Conservation (phyloP, 2,329 filamentous ascomycete genomes). For the Fusarium udum region DNA sequence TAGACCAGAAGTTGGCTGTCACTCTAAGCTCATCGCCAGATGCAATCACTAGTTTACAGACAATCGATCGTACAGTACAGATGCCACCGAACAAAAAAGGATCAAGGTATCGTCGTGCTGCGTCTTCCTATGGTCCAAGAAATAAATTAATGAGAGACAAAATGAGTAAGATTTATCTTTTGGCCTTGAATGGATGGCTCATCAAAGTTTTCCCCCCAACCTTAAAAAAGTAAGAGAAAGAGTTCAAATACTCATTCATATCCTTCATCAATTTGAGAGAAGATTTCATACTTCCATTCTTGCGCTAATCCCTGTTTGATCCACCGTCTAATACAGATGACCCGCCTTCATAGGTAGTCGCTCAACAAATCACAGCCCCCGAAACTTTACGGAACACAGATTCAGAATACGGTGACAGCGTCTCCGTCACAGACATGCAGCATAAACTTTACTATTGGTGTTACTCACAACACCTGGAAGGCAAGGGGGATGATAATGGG, state of each 20-base stretch:
- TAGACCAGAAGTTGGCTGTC: not conserved
- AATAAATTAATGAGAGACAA: not conserved
- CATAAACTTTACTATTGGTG: not conserved
- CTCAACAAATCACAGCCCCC: not conserved
- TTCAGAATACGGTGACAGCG: not conserved
- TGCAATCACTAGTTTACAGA: slow-evolving; percentile 5
- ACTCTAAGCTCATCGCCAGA: not conserved
- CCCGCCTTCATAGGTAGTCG: not conserved
- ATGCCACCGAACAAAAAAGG: not conserved
- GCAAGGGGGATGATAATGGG: not conserved
- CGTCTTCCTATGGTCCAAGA: not conserved
- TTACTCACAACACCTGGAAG: not conserved
- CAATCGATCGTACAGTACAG: not conserved
- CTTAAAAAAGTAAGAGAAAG: not conserved
- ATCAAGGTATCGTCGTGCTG: not conserved
- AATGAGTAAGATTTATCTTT: not conserved
- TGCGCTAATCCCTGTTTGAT: slow-evolving; percentile 13
- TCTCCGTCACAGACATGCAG: not conserved
- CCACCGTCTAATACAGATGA: slow-evolving; percentile 8
- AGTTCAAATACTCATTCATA: slow-evolving; percentile 15
- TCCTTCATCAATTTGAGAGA: slow-evolving; percentile 29
- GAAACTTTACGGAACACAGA: not conserved
- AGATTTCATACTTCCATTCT: slow-evolving; percentile 26
- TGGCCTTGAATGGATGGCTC: not conserved
- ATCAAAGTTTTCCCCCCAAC: not conserved